Evolutionary conservation across 169 alveolate species (phyloP).

Genomic region (Cryptosporidium parvum): DNA sequence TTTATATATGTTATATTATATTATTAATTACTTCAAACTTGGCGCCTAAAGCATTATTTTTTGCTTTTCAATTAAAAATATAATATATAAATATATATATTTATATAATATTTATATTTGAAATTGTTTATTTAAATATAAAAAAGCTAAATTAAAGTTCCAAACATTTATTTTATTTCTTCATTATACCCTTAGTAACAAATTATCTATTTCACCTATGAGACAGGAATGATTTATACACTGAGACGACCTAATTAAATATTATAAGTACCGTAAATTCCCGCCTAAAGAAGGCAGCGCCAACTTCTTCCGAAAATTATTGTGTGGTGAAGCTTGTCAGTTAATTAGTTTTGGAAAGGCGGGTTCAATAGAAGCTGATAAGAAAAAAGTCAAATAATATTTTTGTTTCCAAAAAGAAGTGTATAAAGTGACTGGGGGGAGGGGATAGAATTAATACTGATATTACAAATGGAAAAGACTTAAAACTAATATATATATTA

Average conservation of each 20-base stretch:
- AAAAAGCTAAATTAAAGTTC: background rate
- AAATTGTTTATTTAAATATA: background rate
- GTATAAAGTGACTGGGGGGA: no score
- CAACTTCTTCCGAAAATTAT: no score
- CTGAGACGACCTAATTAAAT: slow-evolving; percentile 17
- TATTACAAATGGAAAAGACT: no score
- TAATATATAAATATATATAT: background rate
- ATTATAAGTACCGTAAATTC: background rate
- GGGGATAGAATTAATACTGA: no score
- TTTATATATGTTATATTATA: background rate
- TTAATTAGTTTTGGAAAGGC: background rate
- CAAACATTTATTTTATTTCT: background rate
- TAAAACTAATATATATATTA: no score
- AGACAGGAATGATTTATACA: slow-evolving; percentile 1
- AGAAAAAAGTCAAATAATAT: background rate
- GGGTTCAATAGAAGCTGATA: background rate
- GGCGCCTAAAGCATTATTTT: background rate
- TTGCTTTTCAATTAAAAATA: background rate
- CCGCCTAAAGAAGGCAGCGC: background rate
- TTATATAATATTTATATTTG: background rate
- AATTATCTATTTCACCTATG: background rate
- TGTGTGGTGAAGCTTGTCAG: background rate
- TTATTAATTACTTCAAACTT: background rate
- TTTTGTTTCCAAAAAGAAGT: no score
- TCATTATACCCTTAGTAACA: background rate